Evolutionary conservation across 2,329 filamentous ascomycete genomes (phyloP), one percentile per base, ranked within the genome.

Genomic region (Fusarium sp.): DNA sequence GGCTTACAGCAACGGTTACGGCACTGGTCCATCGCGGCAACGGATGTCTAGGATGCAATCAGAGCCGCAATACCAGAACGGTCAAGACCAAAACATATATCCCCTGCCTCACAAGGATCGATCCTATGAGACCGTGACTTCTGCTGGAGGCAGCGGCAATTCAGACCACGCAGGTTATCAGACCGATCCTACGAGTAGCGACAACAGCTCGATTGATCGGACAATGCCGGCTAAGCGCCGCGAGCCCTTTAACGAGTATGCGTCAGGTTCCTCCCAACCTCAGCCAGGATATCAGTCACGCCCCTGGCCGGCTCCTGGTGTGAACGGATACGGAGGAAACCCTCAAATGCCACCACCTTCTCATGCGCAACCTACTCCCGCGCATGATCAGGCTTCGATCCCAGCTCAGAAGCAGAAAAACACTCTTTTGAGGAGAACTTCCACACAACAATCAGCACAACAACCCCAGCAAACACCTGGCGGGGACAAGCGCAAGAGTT

Each of bases 151-250:
- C 24, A 92, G 90, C 75, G 92, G 90, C 52, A 92, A 88, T 72
- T 89, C 91, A 69, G 94, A 97, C 61, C 90, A 90, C 14, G 90
- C 88, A 77, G 91, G 90, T 59, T 94, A 96, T 79, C 91, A 91
- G 70, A 97, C 94, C 64, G 94, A 97, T 77, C 94, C 93, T 44
- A 83, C 87, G 59, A 96, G 92, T 82, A 97, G 94, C 77, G 92
- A 97, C 77, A 97, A 97, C 81, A 97, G 93, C 82, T 97, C 94
- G 3, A 88, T 97, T 73, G 93, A 97, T 77, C 90, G 93, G 67
- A 83, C 90, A 25, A 87, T 90, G 54, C 83, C 84, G 7, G 82
- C 84, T 37, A 87, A 87, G 74, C 86, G 84, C 61, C 76, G 75
- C 29, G 86, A 90, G 51, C 85, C 86, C 10, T 76, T 81, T 8